Conservation (phyloP, 2,329 filamentous ascomycete genomes). For the Paecilomyces niveus region DNA sequence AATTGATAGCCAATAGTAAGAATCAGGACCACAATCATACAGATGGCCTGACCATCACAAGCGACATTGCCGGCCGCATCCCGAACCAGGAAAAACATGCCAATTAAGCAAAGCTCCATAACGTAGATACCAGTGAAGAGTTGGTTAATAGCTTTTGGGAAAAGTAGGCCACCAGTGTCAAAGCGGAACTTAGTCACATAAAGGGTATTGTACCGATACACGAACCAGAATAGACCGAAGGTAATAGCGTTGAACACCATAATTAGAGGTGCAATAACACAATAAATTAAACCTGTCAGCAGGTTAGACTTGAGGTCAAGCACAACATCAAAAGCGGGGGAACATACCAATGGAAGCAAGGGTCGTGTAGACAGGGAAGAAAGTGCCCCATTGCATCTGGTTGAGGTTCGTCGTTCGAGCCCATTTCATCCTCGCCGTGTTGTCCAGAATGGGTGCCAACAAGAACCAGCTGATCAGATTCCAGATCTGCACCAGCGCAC, state of each 20-base stretch:
- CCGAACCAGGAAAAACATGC: slow-evolving; percentile 74
- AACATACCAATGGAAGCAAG: slow-evolving; percentile 75
- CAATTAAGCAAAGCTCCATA: slow-evolving; percentile 85
- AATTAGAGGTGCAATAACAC: slow-evolving; percentile 81
- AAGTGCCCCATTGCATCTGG: slow-evolving; percentile 79
- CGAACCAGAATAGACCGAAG: slow-evolving; percentile 85
- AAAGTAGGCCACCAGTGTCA: slow-evolving; percentile 88
- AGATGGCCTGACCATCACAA: slow-evolving; percentile 70
- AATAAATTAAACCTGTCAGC: slow-evolving; percentile 65
- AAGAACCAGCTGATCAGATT: slow-evolving; percentile 75
- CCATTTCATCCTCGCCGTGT: slow-evolving; percentile 77
- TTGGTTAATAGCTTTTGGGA: slow-evolving; percentile 88
- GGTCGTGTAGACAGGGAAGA: slow-evolving; percentile 95
- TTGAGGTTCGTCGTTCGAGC: slow-evolving; percentile 70
- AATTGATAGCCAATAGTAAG: slow-evolving; percentile 73
- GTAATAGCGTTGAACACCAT: slow-evolving; percentile 89
- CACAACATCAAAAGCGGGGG: not conserved
- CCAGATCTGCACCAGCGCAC: slow-evolving; percentile 77
- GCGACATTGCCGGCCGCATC: slow-evolving; percentile 48
- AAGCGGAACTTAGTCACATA: slow-evolving; percentile 86
- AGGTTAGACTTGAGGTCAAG: not conserved
- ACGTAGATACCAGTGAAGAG: slow-evolving; percentile 92
- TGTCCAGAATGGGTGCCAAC: slow-evolving; percentile 72
- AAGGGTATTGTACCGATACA: slow-evolving; percentile 92
- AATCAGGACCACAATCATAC: slow-evolving; percentile 69